Evolutionary conservation across 495 filamentous ascomycete genomes (phyloP), one percentile per base, ranked within the genome.

Genomic region (Penicillium maclennaniae): DNA sequence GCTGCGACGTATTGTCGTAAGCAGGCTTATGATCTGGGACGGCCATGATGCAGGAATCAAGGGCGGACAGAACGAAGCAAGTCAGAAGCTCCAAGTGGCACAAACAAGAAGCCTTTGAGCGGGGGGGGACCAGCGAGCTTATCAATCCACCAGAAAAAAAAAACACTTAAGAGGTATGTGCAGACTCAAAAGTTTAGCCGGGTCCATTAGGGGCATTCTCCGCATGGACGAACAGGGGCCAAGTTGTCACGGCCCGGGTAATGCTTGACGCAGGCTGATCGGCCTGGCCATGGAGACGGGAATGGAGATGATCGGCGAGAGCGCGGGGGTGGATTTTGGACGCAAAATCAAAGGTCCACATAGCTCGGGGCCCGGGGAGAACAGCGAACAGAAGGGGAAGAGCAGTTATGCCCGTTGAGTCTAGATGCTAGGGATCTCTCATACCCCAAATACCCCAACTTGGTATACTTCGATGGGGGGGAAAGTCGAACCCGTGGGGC

Each of bases 131-230:
- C 45, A 56, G 53, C 47, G 53, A 51, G 53, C 43, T 56, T 56
- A 56, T 56, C 51, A 56, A 56, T 56, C 53, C 26, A 42, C 28
- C n/a, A n/a, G n/a, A n/a, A n/a, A n/a, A n/a, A 39, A 37, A 37
- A 37, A n/a, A 7, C 23, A 7, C 9, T 7, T 40, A 9, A 9
- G 6, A 20, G 38, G 6, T 7, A 1, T 7, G 48, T 40, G n/a
- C 38, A 34, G 16, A 43, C 15, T 19, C 25, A 12, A 36, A 36
- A 36, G 39, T 41, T 34, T 1, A 43, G 39, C 23, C 23, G 27
- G 20, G 40, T 26, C 48, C 31, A 34, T 3, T 34, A 12, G 31
- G 10, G 1, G 31, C 31, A 34, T 34, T 34, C 31, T 34, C 31
- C 6, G 14, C 14, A 12, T 34, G 9, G 31, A 34, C 31, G 31